Percentiles rank a stretch among this genome's conserved stretches.
These are phyloP conservation scores for Dictyophora rubrovolvata DNA, from an alignment of 768 basidiomycete genomes.

Conservation along the genomic window DNA sequence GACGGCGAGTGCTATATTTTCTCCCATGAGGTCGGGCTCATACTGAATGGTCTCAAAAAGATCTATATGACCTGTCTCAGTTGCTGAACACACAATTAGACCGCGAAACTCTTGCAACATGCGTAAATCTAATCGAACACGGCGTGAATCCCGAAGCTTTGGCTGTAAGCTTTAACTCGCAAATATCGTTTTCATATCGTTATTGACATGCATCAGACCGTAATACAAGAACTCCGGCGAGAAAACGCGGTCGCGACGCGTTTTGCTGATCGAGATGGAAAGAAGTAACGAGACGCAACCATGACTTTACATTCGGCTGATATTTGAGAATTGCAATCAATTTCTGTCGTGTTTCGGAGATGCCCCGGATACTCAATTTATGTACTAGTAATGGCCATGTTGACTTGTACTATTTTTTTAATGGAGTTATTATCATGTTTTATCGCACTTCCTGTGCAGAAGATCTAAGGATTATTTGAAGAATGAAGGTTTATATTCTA, in stretches of 20 bases:
- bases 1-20: constrained; percentile 24
- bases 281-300: neutral
- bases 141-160: constrained; percentile 89
- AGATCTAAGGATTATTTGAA: too few relatives aligned
- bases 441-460: too few relatives aligned
- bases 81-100: constrained; percentile 80
- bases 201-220: constrained; percentile 41
- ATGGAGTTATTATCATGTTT: too few relatives aligned
- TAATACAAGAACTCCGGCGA: constrained; percentile 73
- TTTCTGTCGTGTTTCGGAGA: too few relatives aligned
- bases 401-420: too few relatives aligned
- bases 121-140: constrained; percentile 84
- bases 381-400: too few relatives aligned
- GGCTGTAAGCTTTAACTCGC: constrained; percentile 46
- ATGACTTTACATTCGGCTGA: too few relatives aligned
- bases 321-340: too few relatives aligned
- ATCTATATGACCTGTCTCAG: constrained; percentile 80
- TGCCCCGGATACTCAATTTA: too few relatives aligned
- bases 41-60: constrained; percentile 36
- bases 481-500: too few relatives aligned
- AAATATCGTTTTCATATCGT: neutral
- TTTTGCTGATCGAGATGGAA: neutral
- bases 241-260: constrained; percentile 38
- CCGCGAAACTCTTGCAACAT: constrained; percentile 85
- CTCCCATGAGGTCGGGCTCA: constrained; percentile 1